Conservation (phyloP, 148 eudicot species). For the Chenopodium berlandieri region DNA sequence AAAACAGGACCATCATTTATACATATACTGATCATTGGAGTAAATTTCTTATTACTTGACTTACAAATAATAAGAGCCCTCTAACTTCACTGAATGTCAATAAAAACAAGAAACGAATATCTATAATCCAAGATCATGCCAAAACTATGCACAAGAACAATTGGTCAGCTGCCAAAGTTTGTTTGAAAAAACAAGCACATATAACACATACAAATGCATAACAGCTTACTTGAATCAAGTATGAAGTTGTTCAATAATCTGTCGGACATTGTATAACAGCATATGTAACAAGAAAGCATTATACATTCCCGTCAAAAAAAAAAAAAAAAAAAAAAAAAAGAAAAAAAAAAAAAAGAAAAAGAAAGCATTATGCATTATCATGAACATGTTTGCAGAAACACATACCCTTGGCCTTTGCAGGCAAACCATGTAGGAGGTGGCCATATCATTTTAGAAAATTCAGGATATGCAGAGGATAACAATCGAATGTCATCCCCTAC, state of each 20-base stretch:
- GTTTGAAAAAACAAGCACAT: neutral
- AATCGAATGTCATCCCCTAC: constrained; percentile 21
- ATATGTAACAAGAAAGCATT: neutral
- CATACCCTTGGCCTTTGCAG: neutral
- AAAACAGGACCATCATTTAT: too few relatives aligned
- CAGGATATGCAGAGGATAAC: constrained; percentile 6
- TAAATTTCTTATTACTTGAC: neutral
- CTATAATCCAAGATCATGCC: neutral
- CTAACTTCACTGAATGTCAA: neutral
- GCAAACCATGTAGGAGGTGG: constrained; percentile 22
- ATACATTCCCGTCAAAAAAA: neutral
- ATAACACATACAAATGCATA: neutral
- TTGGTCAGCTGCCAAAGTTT: neutral
- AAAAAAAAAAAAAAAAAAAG: too few relatives aligned
- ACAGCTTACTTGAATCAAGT: neutral
- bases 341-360: too few relatives aligned
- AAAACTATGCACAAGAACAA: neutral
- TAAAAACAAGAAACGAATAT: neutral
- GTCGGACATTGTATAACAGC: neutral
- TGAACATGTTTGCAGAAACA: neutral
- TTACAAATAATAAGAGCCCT: neutral
- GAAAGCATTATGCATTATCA: too few relatives aligned
- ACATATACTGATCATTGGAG: neutral
- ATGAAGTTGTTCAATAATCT: too few relatives aligned
- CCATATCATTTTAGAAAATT: constrained; percentile 18